A percentile compares a stretch with the other conserved stretches of the same genome.
Evolutionary conservation across 2,329 filamentous ascomycete species (phyloP).

Genomic region (Paracoccidioides brasiliensis): DNA sequence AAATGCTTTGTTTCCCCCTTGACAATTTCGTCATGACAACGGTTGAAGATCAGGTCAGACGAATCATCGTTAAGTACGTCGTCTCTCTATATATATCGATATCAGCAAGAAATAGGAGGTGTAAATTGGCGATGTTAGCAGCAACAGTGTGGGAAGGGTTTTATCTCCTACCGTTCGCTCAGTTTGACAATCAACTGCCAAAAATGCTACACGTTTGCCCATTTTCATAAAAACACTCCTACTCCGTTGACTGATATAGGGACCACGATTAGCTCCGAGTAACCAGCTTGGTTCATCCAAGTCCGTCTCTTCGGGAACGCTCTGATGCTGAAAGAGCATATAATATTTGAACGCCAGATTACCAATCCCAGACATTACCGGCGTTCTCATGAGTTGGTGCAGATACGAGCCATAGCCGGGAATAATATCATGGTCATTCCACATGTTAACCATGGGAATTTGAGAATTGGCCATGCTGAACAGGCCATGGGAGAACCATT

Average conservation of each 20-base stretch:
- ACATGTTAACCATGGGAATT: conserved; percentile 98
- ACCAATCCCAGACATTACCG: conserved; percentile 80
- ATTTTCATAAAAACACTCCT: conserved; percentile 76
- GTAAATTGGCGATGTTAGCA: background rate
- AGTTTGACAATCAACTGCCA: conserved; percentile 83
- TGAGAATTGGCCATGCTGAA: conserved; percentile 88
- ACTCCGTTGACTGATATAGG: conserved; percentile 79
- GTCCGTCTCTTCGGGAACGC: conserved; percentile 65
- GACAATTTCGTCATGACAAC: conserved; percentile 67
- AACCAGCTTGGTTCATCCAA: conserved; percentile 83
- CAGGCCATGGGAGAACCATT: conserved; percentile 93
- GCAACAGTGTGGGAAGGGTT: background rate
- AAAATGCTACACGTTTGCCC: conserved; percentile 63
- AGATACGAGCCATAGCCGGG: conserved; percentile 90
- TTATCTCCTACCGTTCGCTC: conserved; percentile 52
- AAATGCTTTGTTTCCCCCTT: conserved; percentile 81
- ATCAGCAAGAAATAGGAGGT: conserved; percentile 13
- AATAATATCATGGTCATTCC: conserved; percentile 87
- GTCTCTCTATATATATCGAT: conserved; percentile 36
- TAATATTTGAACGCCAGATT: conserved; percentile 97
- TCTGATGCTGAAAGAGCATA: conserved; percentile 96
- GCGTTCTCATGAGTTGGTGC: conserved; percentile 77
- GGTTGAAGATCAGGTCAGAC: conserved; percentile 75
- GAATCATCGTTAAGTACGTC: conserved; percentile 69
- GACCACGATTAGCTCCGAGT: conserved; percentile 63